Percentiles rank a stretch among this genome's conserved stretches.
These are phyloP conservation scores for Neonectria sp. DNA, from an alignment of 2,329 filamentous ascomycete genomes.

Conservation along the genomic window DNA sequence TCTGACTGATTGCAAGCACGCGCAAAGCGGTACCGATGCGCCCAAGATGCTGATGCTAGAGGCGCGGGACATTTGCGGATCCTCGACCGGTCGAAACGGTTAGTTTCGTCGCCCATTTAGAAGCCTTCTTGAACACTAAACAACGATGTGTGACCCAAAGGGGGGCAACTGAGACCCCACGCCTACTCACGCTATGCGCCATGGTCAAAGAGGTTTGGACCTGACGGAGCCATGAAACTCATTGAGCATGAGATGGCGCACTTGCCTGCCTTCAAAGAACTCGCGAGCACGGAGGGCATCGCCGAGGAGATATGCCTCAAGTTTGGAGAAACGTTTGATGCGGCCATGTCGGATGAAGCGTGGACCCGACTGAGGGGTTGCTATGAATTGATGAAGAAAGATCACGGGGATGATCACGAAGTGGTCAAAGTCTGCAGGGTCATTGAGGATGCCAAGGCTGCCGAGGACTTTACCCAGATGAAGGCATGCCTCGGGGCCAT, in stretches of 20 bases:
- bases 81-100: constrained; percentile 29
- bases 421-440: constrained; percentile 26
- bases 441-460: constrained; percentile 22
- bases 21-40: constrained; percentile 2
- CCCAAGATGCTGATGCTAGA: constrained; percentile 26
- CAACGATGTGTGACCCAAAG: background rate
- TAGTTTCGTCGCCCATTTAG: background rate
- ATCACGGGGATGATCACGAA: constrained; percentile 27
- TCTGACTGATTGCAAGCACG: background rate
- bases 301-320: constrained; percentile 27
- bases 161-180: constrained; percentile 28
- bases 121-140: background rate
- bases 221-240: constrained; percentile 19
- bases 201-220: constrained; percentile 20
- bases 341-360: constrained; percentile 30
- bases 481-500: constrained; percentile 25
- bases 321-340: constrained; percentile 29
- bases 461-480: constrained; percentile 29
- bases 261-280: constrained; percentile 21
- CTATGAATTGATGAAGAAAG: constrained; percentile 26
- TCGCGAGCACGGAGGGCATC: constrained; percentile 23
- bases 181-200: constrained; percentile 24
- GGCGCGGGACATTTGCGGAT: constrained; percentile 31
- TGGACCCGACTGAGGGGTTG: constrained; percentile 19
- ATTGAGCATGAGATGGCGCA: constrained; percentile 32